Evolutionary conservation across 345 rosid species (phyloP), one percentile per base, ranked within the genome.

Genomic region (Rubroshorea leprosula): DNA sequence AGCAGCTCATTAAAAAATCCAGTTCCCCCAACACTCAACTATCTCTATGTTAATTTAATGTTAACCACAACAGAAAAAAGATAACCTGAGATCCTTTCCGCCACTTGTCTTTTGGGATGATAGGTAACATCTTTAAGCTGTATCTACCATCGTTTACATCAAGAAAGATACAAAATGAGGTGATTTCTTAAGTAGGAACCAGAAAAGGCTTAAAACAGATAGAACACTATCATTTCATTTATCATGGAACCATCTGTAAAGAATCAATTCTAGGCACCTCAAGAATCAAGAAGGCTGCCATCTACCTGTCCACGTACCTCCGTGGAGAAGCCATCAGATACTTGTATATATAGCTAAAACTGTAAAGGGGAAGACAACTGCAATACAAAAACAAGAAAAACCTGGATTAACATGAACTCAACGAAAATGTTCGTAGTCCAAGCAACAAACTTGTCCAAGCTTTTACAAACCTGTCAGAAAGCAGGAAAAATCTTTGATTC

Each of bases 61-160:
- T n/a, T n/a, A n/a, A n/a, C n/a, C n/a, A n/a, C n/a, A n/a, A n/a
- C n/a, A n/a, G n/a, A 45, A 60, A 39, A 55, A 21, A 60, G 62
- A 72, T 48, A 29, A 88, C 98, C 93, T 92, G 98, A 21, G 95
- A 92, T 62, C 98, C 98, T 74, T 92, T 92, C 52, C 90, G 80
- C 95, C 96, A 89, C 67, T 74, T 86, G 1, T 63, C 53, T 73
- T 79, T 76, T 0, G 77, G 82, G 59, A 92, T 81, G 19, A 72
- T 56, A 47, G 90, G 81, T 23, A 81, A 79, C 98, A 92, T 92
- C 63, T 83, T 78, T 19, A 69, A 78, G 68, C 78, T 76, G 78
- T 89, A 81, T 13, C 90, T 92, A 20, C 47, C 78, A 50, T 84
- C 47, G 5, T 44, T 44, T 44, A 15, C 17, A 44, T 44, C 6